Conservation (phyloP, 2,329 filamentous ascomycete genomes). For the Lasiodiplodia theobromae region DNA sequence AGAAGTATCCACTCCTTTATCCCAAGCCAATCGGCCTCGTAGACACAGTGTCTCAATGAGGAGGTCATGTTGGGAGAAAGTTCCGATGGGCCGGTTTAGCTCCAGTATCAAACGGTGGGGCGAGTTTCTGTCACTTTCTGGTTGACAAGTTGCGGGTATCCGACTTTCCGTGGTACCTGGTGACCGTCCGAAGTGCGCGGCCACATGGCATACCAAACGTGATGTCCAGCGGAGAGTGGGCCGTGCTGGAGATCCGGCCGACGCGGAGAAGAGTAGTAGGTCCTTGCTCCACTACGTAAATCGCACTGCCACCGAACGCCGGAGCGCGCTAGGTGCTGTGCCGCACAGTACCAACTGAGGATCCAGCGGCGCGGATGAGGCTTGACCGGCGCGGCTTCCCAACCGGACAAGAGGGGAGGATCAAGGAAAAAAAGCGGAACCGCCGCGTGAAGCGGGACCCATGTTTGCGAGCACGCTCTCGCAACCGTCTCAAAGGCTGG, state of each 20-base stretch:
- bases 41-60: neutral
- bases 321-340: neutral
- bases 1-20: neutral
- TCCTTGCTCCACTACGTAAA: neutral
- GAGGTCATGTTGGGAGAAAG: neutral
- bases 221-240: neutral
- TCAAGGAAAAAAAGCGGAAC: constrained; percentile 19
- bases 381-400: constrained; percentile 5
- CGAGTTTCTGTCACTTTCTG: neutral
- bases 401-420: constrained; percentile 16
- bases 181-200: neutral
- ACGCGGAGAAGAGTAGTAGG: neutral
- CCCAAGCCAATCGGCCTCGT: neutral
- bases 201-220: neutral
- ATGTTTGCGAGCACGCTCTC: constrained; percentile 5
- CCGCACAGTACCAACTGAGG: constrained; percentile 5
- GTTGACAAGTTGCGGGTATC: neutral
- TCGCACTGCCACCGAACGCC: constrained; percentile 7
- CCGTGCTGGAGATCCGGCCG: neutral
- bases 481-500: neutral
- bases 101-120: neutral
- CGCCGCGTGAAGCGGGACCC: constrained; percentile 4
- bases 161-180: neutral
- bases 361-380: neutral
- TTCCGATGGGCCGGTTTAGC: neutral